Conservation (phyloP, 2,329 filamentous ascomycete genomes). For the Cordyceps militaris region DNA sequence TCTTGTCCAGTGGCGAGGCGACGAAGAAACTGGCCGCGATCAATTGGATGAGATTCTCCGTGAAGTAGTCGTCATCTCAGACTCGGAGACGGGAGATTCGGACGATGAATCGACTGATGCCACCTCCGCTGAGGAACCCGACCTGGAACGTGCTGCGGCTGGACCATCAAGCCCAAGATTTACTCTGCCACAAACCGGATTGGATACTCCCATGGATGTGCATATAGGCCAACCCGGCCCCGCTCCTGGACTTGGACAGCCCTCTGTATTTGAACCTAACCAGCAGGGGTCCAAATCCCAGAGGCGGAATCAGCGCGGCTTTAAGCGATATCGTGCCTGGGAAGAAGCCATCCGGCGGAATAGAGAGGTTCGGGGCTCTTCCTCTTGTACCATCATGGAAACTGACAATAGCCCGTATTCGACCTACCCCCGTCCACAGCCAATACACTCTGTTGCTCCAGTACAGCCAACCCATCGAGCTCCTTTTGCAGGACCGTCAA, state of each 20-base stretch:
- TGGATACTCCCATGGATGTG: not conserved
- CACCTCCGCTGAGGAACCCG: constrained; percentile 22
- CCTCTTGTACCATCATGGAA: constrained; percentile 2
- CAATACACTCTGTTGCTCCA: not conserved
- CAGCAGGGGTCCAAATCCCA: constrained; percentile 4
- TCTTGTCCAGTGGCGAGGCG: constrained; percentile 65
- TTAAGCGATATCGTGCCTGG: constrained; percentile 41
- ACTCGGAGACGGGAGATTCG: constrained; percentile 43
- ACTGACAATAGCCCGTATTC: not conserved
- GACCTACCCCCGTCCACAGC: not conserved
- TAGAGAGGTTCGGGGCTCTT: constrained; percentile 5
- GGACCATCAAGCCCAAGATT: not conserved
- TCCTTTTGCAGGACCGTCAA: not conserved
- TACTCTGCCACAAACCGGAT: not conserved
- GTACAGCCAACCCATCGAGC: not conserved
- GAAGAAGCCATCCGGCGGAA: constrained; percentile 31
- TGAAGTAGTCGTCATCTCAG: constrained; percentile 61
- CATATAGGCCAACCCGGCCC: not conserved
- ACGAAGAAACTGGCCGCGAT: constrained; percentile 61
- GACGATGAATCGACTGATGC: constrained; percentile 28
- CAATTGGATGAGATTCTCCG: constrained; percentile 60
- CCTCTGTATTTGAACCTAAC: not conserved
- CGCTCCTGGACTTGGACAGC: not conserved
- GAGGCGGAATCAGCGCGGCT: constrained; percentile 34
- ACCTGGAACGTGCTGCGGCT: not conserved